Base-by-base conservation (phyloP, 2,329 filamentous ascomycete genomes). In the Ophiostoma pallidulum region DNA sequence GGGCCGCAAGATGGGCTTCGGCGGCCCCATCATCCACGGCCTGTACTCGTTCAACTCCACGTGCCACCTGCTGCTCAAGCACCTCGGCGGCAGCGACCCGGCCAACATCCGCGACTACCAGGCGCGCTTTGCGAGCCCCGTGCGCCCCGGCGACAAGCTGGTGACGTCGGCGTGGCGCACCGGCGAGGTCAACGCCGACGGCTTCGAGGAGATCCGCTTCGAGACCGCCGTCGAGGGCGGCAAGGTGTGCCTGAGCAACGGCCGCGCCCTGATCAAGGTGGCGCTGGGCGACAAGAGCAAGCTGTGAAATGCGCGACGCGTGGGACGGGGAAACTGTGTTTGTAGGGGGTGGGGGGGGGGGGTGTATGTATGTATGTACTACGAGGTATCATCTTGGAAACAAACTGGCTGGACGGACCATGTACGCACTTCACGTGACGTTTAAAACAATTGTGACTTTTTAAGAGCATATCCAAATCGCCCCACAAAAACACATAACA, bases 1-100 rank as follows among this genome's bases (percentile, higher is more conserved):
- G 0, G 88, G 88, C 51, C 68, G 78, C 66, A 84, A 88, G 69
- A 94, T 95, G 86, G 89, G 90, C 51, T 95, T 94, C 57, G 86
- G 87, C 24, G 89, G 89, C 29, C 73, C 80, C 57, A 95, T 95
- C 64, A 85, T 94, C 63, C 89, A 95, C 67, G 90, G 90, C 18
- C 72, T 95, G 39, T 94, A 82, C 69, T 86, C 80, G 57, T 95
- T 86, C 82, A 95, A 95, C 69, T 78, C 77, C 49, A 77, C 85
- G 2, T 78, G 77, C 14, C 86, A 91, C 60, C 80, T 76, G 24
- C 70, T 95, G 50, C 70, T 95, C 47, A 76, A 84, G 64, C 68
- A 75, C 33, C 71, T 94, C 18, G 88, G 87, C 39, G 83, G 75
- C 40, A 84, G 83, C 63, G 78, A 94, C 60, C 85, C 89, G 1